A percentile compares a stretch with the other conserved stretches of the same genome.
Evolutionary conservation across 305 asterid genomes (phyloP).

Genomic region (Fraxinus platypoda): DNA sequence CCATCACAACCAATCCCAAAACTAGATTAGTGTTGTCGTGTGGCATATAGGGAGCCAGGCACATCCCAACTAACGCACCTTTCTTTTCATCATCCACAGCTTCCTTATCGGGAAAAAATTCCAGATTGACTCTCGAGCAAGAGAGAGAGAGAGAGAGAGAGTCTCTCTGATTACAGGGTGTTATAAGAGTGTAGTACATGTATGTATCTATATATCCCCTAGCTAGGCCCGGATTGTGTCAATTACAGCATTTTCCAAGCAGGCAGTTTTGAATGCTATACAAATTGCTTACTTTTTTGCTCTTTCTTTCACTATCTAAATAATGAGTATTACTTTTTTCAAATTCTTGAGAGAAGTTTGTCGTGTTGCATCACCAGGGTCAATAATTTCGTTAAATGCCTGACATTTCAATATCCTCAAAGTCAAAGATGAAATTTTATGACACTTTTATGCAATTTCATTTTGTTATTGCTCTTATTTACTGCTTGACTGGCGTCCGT

Average conservation of each 20-base stretch:
- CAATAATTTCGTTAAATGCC: not conserved
- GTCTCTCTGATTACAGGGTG: not conserved
- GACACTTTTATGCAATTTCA: not conserved
- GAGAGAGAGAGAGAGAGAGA: not conserved
- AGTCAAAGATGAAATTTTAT: no score
- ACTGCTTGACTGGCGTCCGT: not conserved
- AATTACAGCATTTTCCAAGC: conserved; percentile 20
- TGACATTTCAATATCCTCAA: not conserved
- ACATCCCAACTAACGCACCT: conserved; percentile 26
- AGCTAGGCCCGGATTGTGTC: not conserved
- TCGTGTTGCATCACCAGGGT: not conserved
- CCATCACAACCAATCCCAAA: conserved; percentile 26
- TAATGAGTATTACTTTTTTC: conserved; percentile 26
- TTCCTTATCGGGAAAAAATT: not conserved
- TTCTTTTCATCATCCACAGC: not conserved
- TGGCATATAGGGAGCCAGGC: conserved; percentile 68
- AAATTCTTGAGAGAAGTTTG: conserved; percentile 17
- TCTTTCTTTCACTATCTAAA: conserved; percentile 22
- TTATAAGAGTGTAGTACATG: no score
- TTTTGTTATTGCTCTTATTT: not conserved
- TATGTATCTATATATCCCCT: not conserved
- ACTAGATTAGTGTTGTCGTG: conserved; percentile 25
- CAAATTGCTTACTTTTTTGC: conserved; percentile 25
- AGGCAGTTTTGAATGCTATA: conserved; percentile 29
- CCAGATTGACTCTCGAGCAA: not conserved